Percentiles rank a stretch among this genome's conserved stretches.
Evolutionary conservation across 768 basidiomycete genomes (phyloP).

Genomic region (Pisolithus tinctorius): DNA sequence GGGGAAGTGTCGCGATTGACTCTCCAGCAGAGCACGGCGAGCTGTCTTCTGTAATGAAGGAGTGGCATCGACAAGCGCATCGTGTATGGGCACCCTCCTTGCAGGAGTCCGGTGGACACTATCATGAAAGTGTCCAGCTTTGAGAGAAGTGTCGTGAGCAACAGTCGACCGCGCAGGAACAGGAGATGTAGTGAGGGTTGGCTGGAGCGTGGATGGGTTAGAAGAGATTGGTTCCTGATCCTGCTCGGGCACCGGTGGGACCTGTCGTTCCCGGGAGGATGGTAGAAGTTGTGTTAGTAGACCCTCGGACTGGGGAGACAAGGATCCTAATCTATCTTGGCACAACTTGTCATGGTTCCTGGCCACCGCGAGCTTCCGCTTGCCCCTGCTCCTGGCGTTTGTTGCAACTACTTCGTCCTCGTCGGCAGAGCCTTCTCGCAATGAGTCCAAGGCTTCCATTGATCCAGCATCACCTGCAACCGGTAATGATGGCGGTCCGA

Average conservation of each 20-base stretch:
- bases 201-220: constrained; percentile 14
- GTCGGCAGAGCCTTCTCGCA: not conserved
- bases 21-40: constrained; percentile 25
- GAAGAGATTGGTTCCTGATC: constrained; percentile 16
- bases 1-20: constrained; percentile 13
- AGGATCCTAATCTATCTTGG: constrained; percentile 42
- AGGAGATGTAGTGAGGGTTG: constrained; percentile 12
- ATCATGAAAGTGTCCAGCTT: constrained; percentile 29
- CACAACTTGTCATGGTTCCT: constrained; percentile 8
- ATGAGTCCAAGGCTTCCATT: not conserved
- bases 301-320: constrained; percentile 53
- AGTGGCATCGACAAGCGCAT: constrained; percentile 44
- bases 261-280: constrained; percentile 13
- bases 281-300: constrained; percentile 35
- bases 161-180: constrained; percentile 20
- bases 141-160: constrained; percentile 18
- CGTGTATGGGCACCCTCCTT: constrained; percentile 50
- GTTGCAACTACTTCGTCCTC: not conserved
- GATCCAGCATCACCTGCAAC: not conserved
- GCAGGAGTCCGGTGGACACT: constrained; percentile 53
- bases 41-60: constrained; percentile 42
- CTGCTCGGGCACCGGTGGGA: not conserved
- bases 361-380: constrained; percentile 28
- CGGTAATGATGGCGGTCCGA: not conserved
- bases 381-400: constrained; percentile 12